These are phyloP conservation scores for Olyra latifolia DNA, from an alignment of 176 grass and related monocot species.

Conservation along the genomic window DNA sequence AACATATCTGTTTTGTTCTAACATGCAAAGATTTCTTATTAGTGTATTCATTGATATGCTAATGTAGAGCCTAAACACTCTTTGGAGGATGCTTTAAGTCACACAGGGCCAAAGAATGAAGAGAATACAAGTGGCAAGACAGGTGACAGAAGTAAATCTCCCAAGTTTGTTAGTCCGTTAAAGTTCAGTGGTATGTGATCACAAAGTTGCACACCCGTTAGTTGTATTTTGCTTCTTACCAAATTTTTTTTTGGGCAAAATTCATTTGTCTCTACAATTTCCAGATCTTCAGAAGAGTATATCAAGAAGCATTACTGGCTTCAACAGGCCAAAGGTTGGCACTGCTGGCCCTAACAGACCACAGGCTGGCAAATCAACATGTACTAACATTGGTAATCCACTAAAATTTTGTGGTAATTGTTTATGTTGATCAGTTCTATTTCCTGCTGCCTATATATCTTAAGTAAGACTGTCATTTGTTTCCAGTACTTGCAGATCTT, in stretches of 20 bases:
- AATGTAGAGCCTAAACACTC: slow-evolving; percentile 27
- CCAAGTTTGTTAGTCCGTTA: slow-evolving; percentile 49
- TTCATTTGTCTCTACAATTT: slow-evolving; percentile 22
- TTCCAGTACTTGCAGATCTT: slow-evolving; percentile 10
- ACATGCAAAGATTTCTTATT: background rate
- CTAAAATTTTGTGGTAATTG: slow-evolving; percentile 39
- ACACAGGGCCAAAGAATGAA: background rate
- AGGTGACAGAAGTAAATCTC: slow-evolving; percentile 24
- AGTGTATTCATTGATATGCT: slow-evolving; percentile 5
- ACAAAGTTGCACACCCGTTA: background rate
- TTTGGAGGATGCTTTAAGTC: slow-evolving; percentile 27
- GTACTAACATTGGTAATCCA: slow-evolving; percentile 24
- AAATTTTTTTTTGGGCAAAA: background rate
- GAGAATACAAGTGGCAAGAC: slow-evolving; percentile 30
- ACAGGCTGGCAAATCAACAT: slow-evolving; percentile 23
- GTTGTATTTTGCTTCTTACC: slow-evolving; percentile 6
- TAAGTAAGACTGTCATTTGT: background rate
- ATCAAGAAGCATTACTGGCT: slow-evolving; percentile 11
- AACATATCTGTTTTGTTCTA: slow-evolving; percentile 16
- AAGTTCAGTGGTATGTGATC: slow-evolving; percentile 35
- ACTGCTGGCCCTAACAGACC: background rate
- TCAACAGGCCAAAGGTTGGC: slow-evolving; percentile 6
- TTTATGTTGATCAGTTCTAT: slow-evolving; percentile 24
- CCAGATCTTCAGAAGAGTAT: slow-evolving; percentile 30
- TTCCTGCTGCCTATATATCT: background rate